A percentile compares a stretch with the other conserved stretches of the same genome.
These are phyloP conservation scores for Neofusicoccum ribis DNA, from an alignment of 2,329 filamentous ascomycete species.

Conservation along the genomic window DNA sequence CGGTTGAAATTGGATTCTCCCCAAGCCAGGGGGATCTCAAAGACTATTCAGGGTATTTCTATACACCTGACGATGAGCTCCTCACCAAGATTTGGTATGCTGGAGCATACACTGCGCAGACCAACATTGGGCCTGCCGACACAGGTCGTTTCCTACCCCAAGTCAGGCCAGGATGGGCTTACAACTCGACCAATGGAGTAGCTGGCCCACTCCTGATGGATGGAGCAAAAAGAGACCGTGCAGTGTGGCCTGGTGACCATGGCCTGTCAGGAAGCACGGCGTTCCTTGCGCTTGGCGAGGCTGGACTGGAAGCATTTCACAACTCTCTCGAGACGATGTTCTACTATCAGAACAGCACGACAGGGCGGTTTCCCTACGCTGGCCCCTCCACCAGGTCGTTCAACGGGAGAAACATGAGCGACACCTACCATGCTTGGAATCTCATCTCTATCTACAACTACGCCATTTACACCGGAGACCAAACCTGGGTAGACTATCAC, in stretches of 20 bases:
- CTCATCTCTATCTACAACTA: constrained; percentile 62
- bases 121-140: constrained; percentile 35
- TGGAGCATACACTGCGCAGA: constrained; percentile 55
- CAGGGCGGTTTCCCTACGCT: constrained; percentile 37
- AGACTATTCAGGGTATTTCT: constrained; percentile 42
- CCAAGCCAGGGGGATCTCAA: constrained; percentile 49
- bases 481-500: constrained; percentile 35
- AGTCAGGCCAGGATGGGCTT: constrained; percentile 26
- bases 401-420: constrained; percentile 35
- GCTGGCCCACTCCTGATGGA: constrained; percentile 42
- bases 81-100: constrained; percentile 50
- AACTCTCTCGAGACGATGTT: constrained; percentile 40
- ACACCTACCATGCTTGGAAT: constrained; percentile 50
- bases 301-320: constrained; percentile 44
- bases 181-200: constrained; percentile 38
- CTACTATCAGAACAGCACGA: constrained; percentile 32
- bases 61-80: constrained; percentile 32
- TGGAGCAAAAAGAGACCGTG: constrained; percentile 43
- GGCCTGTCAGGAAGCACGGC: constrained; percentile 49
- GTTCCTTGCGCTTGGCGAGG: constrained; percentile 42
- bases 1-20: constrained; percentile 49
- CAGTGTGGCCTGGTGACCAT: constrained; percentile 53
- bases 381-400: constrained; percentile 35
- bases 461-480: constrained; percentile 56
- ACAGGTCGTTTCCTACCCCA: constrained; percentile 1